These are phyloP conservation scores for Tricladium varicosporioides DNA, from an alignment of 2,329 filamentous ascomycete genomes.

Conservation along the genomic window DNA sequence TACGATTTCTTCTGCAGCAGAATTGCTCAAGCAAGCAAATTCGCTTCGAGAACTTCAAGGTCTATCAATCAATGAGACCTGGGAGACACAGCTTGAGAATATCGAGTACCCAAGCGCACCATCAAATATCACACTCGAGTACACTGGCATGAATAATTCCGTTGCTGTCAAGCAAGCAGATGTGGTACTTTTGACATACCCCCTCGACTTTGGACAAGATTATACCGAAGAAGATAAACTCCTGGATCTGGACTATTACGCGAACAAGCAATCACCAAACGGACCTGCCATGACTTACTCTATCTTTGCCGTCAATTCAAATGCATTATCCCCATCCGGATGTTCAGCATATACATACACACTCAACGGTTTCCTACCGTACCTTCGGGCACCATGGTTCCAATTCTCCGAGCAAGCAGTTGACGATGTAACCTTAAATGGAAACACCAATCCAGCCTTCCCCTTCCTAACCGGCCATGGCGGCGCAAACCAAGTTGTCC, in stretches of 20 bases:
- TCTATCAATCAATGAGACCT: conserved; percentile 51
- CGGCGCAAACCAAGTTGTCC: conserved; percentile 63
- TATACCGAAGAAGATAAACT: conserved; percentile 46
- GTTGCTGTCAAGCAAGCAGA: conserved; percentile 70
- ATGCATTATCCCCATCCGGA: conserved; percentile 62
- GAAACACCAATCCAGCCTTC: conserved; percentile 37
- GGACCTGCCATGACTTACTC: conserved; percentile 74
- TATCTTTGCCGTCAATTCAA: conserved; percentile 66
- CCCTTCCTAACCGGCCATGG: conserved; percentile 72
- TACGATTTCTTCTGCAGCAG: conserved; percentile 48
- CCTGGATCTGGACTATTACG: conserved; percentile 65
- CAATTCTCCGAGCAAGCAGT: conserved; percentile 68
- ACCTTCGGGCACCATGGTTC: conserved; percentile 65
- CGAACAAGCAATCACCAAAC: conserved; percentile 63
- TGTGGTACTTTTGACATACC: conserved; percentile 64
- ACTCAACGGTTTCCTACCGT: conserved; percentile 61
- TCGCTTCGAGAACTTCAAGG: conserved; percentile 22
- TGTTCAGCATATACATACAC: conserved; percentile 69
- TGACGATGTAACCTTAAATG: conserved; percentile 59
- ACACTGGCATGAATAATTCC: conserved; percentile 63
- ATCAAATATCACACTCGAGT: conserved; percentile 63
- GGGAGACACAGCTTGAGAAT: conserved; percentile 53
- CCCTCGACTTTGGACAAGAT: conserved; percentile 58
- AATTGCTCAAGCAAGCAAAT: conserved; percentile 47
- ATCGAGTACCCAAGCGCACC: conserved; percentile 53